Evolutionary conservation across 495 filamentous ascomycete genomes (phyloP).

Genomic region (Choiromyces venosus): DNA sequence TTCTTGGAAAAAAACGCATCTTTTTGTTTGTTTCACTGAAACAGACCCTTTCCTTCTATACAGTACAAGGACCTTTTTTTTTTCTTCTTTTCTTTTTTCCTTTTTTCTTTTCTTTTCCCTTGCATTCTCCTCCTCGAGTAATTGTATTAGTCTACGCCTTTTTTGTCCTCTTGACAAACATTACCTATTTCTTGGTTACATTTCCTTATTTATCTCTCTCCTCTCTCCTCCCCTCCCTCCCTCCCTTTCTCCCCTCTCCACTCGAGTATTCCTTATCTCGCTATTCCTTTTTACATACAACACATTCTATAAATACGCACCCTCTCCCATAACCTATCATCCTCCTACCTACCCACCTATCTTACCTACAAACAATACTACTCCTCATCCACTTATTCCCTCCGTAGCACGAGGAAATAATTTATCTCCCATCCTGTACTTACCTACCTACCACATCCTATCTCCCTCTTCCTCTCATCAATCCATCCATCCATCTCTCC

Average conservation of each 20-base stretch:
- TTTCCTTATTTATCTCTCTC: background rate
- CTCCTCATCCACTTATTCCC: background rate
- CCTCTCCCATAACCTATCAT: background rate
- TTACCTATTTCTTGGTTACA: background rate
- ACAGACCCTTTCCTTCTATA: background rate
- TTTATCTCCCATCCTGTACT: background rate
- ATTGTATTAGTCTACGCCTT: slow-evolving; percentile 32
- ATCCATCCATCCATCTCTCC: background rate
- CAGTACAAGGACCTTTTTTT: background rate
- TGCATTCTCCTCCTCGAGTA: slow-evolving; percentile 25
- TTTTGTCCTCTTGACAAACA: background rate
- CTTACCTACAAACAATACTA: background rate
- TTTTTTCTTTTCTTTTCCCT: slow-evolving; percentile 17
- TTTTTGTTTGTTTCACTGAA: background rate
- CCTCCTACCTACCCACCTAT: background rate
- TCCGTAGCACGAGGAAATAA: background rate
- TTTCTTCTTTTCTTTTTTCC: slow-evolving; percentile 12
- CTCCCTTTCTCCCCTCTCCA: background rate
- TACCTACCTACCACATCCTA: background rate
- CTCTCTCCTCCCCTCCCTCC: background rate
- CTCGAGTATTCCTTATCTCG: background rate
- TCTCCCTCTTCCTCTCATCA: background rate
- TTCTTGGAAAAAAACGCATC: background rate
- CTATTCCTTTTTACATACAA: background rate
- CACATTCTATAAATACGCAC: background rate